Percentiles rank a stretch among this genome's conserved stretches.
These are phyloP conservation scores for Nadsonia starkeyi-henricii DNA, from an alignment of 1,139 yeast species.

Conservation along the genomic window DNA sequence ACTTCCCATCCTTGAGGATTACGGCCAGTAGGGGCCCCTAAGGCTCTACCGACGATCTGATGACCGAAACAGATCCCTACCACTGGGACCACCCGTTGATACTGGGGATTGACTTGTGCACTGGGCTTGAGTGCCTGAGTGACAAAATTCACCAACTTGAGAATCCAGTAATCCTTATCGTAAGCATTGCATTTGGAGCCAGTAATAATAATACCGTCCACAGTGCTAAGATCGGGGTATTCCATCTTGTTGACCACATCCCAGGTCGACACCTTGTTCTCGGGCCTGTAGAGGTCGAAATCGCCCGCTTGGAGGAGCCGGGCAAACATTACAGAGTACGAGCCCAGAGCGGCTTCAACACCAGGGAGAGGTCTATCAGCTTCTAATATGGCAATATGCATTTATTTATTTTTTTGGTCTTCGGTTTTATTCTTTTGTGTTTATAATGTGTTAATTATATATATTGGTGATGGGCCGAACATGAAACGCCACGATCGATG, in stretches of 20 bases:
- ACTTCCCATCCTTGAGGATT: constrained; percentile 62
- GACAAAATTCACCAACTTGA: constrained; percentile 30
- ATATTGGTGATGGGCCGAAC: too few relatives aligned
- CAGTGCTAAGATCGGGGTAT: constrained; percentile 28
- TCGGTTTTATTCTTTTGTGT: too few relatives aligned
- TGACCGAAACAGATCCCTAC: constrained; percentile 81
- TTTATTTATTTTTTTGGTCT: not conserved
- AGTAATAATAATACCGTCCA: constrained; percentile 40
- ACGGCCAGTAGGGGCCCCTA: constrained; percentile 46
- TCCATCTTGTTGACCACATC: constrained; percentile 30
- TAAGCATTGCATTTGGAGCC: constrained; percentile 55
- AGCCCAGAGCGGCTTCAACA: constrained; percentile 16
- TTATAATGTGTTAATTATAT: too few relatives aligned
- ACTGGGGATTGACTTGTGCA: not conserved
- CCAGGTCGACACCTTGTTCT: constrained; percentile 26
- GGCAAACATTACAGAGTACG: constrained; percentile 25
- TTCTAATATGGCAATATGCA: constrained; percentile 19
- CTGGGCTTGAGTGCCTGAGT: constrained; percentile 11
- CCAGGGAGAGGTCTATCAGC: constrained; percentile 19
- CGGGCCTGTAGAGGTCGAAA: constrained; percentile 8
- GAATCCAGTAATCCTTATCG: constrained; percentile 42
- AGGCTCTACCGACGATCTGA: constrained; percentile 54
- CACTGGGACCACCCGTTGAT: constrained; percentile 16
- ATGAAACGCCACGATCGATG: too few relatives aligned
- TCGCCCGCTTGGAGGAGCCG: constrained; percentile 19